phyloP scores from a whole-genome alignment of 2,329 filamentous ascomycete genomes.

The Arthrobotrys sinensis region DNA sequence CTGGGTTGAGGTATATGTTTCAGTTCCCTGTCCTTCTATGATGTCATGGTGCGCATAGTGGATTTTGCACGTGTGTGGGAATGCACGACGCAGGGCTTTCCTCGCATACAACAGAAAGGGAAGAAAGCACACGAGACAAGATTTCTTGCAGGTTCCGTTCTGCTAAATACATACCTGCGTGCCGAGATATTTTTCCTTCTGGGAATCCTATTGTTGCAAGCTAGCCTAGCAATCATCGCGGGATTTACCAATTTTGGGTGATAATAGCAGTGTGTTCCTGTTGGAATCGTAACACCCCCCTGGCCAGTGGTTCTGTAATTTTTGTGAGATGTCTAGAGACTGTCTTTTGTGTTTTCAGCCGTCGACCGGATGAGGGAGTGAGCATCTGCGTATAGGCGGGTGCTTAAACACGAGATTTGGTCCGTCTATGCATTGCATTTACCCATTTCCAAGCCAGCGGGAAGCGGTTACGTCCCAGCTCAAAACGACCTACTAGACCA shows the following conservation, averaged over 20 bases:
- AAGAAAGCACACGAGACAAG: constrained; percentile 19
- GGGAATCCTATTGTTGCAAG: constrained; percentile 13
- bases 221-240: constrained; percentile 43
- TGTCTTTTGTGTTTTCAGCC: background rate
- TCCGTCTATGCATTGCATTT: constrained; percentile 2
- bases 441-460: constrained; percentile 14
- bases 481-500: no score
- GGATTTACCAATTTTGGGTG: constrained; percentile 54
- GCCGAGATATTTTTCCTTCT: background rate
- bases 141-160: constrained; percentile 21
- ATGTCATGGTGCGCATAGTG: constrained; percentile 58
- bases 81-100: constrained; percentile 31
- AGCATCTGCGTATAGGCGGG: constrained; percentile 5
- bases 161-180: constrained; percentile 1
- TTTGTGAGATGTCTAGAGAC: constrained; percentile 1
- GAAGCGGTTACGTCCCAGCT: constrained; percentile 11
- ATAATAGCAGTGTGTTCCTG: constrained; percentile 5
- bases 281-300: constrained; percentile 9
- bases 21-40: constrained; percentile 24
- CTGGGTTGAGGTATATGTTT: constrained; percentile 18
- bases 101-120: background rate
- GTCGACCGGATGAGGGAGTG: background rate
- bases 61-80: constrained; percentile 44
- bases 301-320: background rate
- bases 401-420: constrained; percentile 12